These are phyloP conservation scores for Ilex asprella DNA, from an alignment of 257 asterid species.

Conservation along the genomic window DNA sequence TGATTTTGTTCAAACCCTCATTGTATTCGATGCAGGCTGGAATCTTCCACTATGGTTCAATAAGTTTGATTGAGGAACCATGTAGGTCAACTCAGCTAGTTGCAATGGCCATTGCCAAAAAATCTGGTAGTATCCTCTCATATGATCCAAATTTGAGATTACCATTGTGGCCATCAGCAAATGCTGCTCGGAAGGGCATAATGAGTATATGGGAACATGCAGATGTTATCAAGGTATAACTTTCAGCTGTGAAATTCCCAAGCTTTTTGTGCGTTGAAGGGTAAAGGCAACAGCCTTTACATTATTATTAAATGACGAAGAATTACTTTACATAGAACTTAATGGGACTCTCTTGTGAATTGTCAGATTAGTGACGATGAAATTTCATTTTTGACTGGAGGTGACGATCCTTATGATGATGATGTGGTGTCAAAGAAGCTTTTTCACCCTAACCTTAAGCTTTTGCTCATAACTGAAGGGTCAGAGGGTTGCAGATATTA, in stretches of 20 bases:
- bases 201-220: slow-evolving; percentile 80
- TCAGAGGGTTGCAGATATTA: slow-evolving; percentile 81
- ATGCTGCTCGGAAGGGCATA: slow-evolving; percentile 73
- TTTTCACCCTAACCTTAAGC: slow-evolving; percentile 65
- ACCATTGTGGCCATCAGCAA: slow-evolving; percentile 88
- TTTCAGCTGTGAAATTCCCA: not conserved
- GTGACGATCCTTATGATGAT: slow-evolving; percentile 62
- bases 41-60: slow-evolving; percentile 88
- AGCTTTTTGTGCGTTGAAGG: not conserved
- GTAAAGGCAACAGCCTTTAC: not conserved
- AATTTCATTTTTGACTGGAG: slow-evolving; percentile 67
- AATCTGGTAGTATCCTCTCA: slow-evolving; percentile 73
- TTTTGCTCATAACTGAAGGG: slow-evolving; percentile 81
- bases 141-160: slow-evolving; percentile 90
- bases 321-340: not conserved
- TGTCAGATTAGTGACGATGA: slow-evolving; percentile 87
- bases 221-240: slow-evolving; percentile 72
- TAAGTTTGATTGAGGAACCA: slow-evolving; percentile 86
- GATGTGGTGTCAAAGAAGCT: slow-evolving; percentile 69
- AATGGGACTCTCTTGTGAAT: slow-evolving; percentile 3
- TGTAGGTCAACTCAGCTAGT: slow-evolving; percentile 73
- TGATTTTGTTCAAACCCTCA: slow-evolving; percentile 6
- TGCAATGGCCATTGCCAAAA: slow-evolving; percentile 75
- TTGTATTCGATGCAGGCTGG: slow-evolving; percentile 49
- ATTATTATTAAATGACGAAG: not conserved